Evolutionary conservation across 345 rosid genomes (phyloP).

Genomic region (Brassica juncea): DNA sequence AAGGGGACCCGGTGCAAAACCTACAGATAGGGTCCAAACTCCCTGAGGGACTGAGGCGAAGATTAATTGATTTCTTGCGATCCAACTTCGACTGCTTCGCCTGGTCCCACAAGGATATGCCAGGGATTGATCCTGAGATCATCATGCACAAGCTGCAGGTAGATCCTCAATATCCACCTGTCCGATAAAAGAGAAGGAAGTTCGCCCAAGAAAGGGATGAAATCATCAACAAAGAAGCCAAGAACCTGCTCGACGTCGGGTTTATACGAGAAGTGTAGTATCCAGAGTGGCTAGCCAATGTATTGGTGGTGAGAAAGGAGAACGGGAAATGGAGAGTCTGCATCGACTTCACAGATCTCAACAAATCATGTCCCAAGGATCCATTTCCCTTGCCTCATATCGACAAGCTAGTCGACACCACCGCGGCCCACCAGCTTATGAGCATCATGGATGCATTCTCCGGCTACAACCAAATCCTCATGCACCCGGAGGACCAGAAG

Average conservation of each 20-base stretch:
- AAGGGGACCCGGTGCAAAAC: no score
- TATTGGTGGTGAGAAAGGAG: background rate
- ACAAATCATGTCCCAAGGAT: background rate
- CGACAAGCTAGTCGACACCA: background rate
- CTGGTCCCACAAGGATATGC: no score
- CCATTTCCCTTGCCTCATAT: background rate
- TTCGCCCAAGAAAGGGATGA: background rate
- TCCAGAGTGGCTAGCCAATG: background rate
- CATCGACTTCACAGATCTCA: background rate
- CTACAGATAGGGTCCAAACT: no score
- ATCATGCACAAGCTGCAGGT: no score
- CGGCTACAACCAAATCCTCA: background rate
- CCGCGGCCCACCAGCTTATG: background rate
- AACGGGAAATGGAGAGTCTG: background rate
- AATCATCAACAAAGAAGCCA: background rate
- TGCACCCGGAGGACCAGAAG: background rate
- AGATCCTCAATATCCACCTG: background rate
- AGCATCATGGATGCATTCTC: background rate
- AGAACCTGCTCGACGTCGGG: background rate
- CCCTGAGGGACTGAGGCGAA: no score
- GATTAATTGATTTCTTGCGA: no score
- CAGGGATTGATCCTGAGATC: no score
- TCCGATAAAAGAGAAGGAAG: background rate
- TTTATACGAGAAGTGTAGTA: background rate
- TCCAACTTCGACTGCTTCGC: no score